These are phyloP conservation scores for Cyclaneusma minus DNA, from an alignment of 2,329 filamentous ascomycete genomes.

Conservation along the genomic window DNA sequence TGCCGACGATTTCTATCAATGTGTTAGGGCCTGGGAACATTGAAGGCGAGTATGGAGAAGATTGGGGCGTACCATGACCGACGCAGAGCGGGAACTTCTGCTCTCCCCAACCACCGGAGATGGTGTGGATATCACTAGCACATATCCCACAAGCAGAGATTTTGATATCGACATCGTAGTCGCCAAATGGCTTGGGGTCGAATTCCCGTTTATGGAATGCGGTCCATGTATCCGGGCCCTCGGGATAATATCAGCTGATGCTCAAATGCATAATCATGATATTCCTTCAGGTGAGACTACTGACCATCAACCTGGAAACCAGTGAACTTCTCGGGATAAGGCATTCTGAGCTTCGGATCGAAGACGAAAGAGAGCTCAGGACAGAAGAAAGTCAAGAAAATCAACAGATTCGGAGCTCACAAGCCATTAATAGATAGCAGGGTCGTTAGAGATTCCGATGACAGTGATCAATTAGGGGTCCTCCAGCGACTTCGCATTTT, in stretches of 20 bases:
- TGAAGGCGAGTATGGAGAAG: not conserved
- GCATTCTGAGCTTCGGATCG: constrained; percentile 10
- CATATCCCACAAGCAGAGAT: constrained; percentile 70
- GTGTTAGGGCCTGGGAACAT: not conserved
- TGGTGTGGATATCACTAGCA: constrained; percentile 56
- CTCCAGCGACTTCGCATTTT: no score
- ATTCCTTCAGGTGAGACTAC: no score
- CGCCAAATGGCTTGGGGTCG: constrained; percentile 72
- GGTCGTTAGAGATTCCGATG: no score
- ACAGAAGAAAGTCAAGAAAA: not conserved
- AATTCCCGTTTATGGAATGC: constrained; percentile 34
- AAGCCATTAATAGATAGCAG: no score
- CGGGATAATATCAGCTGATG: no score
- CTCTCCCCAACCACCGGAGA: constrained; percentile 40
- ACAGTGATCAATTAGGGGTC: no score
- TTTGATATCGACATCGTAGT: constrained; percentile 78
- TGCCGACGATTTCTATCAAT: constrained; percentile 48
- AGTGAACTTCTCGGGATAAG: constrained; percentile 40
- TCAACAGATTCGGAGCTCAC: no score
- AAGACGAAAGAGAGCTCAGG: not conserved
- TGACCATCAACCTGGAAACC: constrained; percentile 49
- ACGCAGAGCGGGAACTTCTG: constrained; percentile 34
- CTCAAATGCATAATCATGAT: no score
- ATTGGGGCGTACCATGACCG: constrained; percentile 28
- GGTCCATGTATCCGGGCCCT: constrained; percentile 14